These are phyloP conservation scores for Asterochloris erici DNA, from an alignment of 139 green algal species.

Conservation along the genomic window DNA sequence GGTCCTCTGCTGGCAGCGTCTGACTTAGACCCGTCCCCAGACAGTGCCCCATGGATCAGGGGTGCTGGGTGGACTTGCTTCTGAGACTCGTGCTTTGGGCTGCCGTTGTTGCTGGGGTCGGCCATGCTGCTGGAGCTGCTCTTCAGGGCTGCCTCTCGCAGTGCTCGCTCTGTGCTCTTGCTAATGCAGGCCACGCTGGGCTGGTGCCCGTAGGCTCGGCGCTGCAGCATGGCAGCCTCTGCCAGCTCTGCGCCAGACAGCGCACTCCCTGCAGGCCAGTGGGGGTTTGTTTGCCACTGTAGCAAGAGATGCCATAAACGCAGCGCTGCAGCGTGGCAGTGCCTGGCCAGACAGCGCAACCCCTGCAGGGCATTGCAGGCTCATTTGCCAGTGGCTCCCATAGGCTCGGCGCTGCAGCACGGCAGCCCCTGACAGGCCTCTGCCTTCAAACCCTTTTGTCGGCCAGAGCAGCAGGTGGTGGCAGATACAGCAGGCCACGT, in stretches of 20 bases:
- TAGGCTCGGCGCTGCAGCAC: neutral
- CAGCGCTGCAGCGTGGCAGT: neutral
- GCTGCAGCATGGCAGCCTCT: slow-evolving; percentile 2
- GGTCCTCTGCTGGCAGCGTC: no score
- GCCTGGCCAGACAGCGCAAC: no score
- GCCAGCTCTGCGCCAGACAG: neutral
- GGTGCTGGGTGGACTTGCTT: no score
- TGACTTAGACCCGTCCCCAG: no score
- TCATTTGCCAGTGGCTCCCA: neutral
- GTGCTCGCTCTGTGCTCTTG: slow-evolving; percentile 25
- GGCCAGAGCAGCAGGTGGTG: neutral
- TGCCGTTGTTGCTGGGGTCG: no score
- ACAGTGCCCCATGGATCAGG: no score
- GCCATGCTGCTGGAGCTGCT: no score
- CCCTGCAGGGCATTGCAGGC: neutral
- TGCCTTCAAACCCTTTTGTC: neutral
- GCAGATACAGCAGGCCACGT: no score
- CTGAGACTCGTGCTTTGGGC: no score
- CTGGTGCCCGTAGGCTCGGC: slow-evolving; percentile 22
- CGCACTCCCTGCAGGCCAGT: neutral
- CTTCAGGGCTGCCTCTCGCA: neutral
- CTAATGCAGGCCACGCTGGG: slow-evolving; percentile 8
- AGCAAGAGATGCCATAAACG: neutral
- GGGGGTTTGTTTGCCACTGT: neutral
- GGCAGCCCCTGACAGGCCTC: no score